Evolutionary conservation across 768 basidiomycete genomes (phyloP).

Genomic region (Lactifluus rugatus): DNA sequence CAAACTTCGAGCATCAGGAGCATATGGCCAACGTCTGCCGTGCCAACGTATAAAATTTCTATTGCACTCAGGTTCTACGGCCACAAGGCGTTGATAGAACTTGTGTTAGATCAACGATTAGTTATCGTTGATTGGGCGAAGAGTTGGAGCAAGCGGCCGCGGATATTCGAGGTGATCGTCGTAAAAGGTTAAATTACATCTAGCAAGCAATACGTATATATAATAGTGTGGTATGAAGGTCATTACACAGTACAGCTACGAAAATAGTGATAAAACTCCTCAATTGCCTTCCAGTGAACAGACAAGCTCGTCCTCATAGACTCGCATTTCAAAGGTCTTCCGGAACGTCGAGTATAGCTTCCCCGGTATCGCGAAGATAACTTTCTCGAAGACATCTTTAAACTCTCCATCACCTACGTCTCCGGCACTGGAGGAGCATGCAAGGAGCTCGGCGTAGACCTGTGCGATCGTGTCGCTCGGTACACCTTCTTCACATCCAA

Average conservation of each 20-base stretch:
- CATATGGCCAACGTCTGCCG: neutral
- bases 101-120: neutral
- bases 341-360: constrained; percentile 7
- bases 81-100: neutral
- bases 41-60: neutral
- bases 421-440: neutral
- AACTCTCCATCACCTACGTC: constrained; percentile 7
- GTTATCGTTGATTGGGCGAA: neutral
- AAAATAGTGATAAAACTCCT: neutral
- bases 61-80: neutral
- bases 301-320: constrained; percentile 14
- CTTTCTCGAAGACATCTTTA: constrained; percentile 12
- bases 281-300: constrained; percentile 3
- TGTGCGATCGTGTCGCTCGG: constrained; percentile 7
- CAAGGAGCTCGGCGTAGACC: constrained; percentile 18
- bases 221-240: neutral
- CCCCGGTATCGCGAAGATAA: constrained; percentile 14
- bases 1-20: neutral
- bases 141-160: neutral
- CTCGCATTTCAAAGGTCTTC: constrained; percentile 14
- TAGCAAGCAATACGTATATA: neutral
- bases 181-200: constrained; percentile 8
- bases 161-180: neutral
- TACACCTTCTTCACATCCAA: constrained; percentile 14
- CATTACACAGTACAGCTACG: neutral